Evolutionary conservation across 805 yeast species (phyloP).

Genomic region (Kazachstania viticola): DNA sequence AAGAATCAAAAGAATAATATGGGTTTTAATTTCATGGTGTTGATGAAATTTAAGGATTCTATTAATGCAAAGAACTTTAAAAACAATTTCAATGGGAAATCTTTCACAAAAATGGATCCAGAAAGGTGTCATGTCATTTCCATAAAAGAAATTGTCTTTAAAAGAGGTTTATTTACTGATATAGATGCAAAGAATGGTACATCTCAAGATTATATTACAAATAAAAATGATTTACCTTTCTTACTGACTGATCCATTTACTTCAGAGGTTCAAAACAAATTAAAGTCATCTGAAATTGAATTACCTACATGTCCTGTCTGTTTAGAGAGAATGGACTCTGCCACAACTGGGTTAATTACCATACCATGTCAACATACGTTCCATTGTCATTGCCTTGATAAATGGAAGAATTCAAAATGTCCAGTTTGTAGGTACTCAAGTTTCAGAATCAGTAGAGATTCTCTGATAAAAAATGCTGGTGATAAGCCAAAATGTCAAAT

Average conservation of each 20-base stretch:
- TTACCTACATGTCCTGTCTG: constrained; percentile 92
- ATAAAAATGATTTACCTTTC: constrained; percentile 40
- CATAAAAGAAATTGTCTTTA: constrained; percentile 47
- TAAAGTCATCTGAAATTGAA: constrained; percentile 33
- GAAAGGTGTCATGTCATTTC: constrained; percentile 71
- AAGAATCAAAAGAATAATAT: constrained; percentile 48
- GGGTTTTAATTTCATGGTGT: constrained; percentile 49
- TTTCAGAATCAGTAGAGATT: constrained; percentile 20
- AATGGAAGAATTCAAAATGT: constrained; percentile 84
- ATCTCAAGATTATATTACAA: neutral
- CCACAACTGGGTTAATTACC: constrained; percentile 68
- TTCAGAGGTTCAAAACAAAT: constrained; percentile 11
- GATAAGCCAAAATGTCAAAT: constrained; percentile 33
- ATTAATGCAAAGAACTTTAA: constrained; percentile 53
- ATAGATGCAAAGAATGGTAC: neutral
- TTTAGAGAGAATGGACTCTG: constrained; percentile 75
- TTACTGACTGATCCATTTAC: constrained; percentile 68
- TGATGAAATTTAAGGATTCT: constrained; percentile 57
- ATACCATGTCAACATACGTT: constrained; percentile 90
- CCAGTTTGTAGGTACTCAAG: constrained; percentile 82
- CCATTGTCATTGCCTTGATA: constrained; percentile 77
- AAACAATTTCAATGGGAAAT: constrained; percentile 53
- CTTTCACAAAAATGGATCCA: constrained; percentile 80
- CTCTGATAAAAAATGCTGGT: constrained; percentile 21
- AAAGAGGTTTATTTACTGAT: constrained; percentile 16